phyloP scores from a whole-genome alignment of 2,329 filamentous ascomycete species.

The Cercospora janseana region DNA sequence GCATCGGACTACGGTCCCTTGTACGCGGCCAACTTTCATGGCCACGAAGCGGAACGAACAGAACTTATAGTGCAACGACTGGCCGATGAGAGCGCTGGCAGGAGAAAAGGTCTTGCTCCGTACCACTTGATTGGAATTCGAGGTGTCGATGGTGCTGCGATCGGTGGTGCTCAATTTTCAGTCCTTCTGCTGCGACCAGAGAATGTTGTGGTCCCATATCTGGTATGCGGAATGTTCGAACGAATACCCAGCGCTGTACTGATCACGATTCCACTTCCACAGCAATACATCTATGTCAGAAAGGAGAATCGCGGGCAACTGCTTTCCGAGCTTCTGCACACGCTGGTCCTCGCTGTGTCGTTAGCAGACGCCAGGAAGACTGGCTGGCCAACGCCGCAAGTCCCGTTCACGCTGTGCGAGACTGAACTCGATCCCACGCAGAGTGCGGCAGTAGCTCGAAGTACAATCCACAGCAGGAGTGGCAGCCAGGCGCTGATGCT shows the following conservation, averaged over 20 bases:
- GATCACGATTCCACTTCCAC: background rate
- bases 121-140: slow-evolving; percentile 27
- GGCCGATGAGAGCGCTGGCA: slow-evolving; percentile 16
- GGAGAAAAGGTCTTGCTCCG: slow-evolving; percentile 19
- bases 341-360: slow-evolving; percentile 25
- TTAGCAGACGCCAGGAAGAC: slow-evolving; percentile 21
- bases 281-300: slow-evolving; percentile 29
- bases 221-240: slow-evolving; percentile 10
- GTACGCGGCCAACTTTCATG: slow-evolving; percentile 24
- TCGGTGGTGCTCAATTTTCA: slow-evolving; percentile 30
- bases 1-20: slow-evolving; percentile 19
- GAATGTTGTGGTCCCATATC: slow-evolving; percentile 24
- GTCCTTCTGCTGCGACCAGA: slow-evolving; percentile 19
- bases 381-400: background rate
- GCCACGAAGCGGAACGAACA: slow-evolving; percentile 25
- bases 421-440: slow-evolving; percentile 20
- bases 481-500: slow-evolving; percentile 28
- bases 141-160: slow-evolving; percentile 20
- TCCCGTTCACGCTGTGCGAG: slow-evolving; percentile 30
- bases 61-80: slow-evolving; percentile 25
- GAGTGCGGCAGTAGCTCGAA: slow-evolving; percentile 13
- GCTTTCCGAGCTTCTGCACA: slow-evolving; percentile 29
- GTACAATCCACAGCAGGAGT: slow-evolving; percentile 24
- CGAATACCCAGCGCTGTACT: background rate
- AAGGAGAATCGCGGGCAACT: slow-evolving; percentile 24